Evolutionary conservation across 768 basidiomycete genomes (phyloP).

Genomic region (Boletus vermiculosoides): DNA sequence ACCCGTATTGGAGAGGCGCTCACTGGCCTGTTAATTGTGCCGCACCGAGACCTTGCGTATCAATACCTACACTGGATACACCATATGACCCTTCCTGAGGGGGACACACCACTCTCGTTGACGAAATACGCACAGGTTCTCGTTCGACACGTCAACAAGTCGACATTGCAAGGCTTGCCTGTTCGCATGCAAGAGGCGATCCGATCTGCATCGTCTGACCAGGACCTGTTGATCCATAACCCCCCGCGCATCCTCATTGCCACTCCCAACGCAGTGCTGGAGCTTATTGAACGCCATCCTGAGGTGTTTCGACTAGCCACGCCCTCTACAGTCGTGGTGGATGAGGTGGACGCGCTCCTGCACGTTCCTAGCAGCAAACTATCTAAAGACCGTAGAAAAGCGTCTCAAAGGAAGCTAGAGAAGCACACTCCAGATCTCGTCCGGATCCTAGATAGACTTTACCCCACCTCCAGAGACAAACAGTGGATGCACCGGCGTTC

Average conservation of each 20-base stretch:
- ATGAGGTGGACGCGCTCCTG: conserved; percentile 75
- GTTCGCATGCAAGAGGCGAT: conserved; percentile 31
- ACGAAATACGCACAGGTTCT: conserved; percentile 56
- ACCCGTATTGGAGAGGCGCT: conserved; percentile 33
- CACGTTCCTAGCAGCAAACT: conserved; percentile 43
- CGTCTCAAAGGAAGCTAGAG: conserved; percentile 38
- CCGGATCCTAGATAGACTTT: conserved; percentile 58
- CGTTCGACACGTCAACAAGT: conserved; percentile 47
- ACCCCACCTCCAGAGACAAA: conserved; percentile 33
- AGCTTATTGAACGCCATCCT: conserved; percentile 47
- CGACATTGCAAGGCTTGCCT: conserved; percentile 18
- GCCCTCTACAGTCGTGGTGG: conserved; percentile 63
- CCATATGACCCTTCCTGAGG: conserved; percentile 40
- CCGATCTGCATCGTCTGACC: conserved; percentile 28
- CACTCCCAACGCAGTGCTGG: conserved; percentile 68
- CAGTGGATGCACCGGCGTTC: neutral
- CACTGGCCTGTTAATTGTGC: conserved; percentile 63
- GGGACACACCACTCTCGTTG: conserved; percentile 35
- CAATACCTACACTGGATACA: conserved; percentile 69
- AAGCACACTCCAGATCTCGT: conserved; percentile 60
- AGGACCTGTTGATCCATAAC: conserved; percentile 37
- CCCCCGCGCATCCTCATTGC: conserved; percentile 69
- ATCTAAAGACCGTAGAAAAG: conserved; percentile 40
- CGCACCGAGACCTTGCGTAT: conserved; percentile 69
- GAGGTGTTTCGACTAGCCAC: conserved; percentile 43